Evolutionary conservation across 805 yeast species (phyloP).

Genomic region (Cyberlindnera misumaiensis): DNA sequence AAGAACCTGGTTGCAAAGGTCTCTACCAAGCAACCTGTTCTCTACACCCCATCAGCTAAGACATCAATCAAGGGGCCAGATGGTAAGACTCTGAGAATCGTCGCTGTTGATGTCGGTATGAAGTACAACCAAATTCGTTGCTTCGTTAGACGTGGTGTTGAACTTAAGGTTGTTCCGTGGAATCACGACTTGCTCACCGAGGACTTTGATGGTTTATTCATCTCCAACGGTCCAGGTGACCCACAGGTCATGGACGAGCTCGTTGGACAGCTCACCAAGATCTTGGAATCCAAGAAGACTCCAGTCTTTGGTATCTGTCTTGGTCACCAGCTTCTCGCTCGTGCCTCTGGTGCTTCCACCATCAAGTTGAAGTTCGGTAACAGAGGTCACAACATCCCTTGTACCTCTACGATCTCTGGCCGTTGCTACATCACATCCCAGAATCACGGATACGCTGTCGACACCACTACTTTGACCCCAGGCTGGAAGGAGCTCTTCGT

Average conservation of each 20-base stretch:
- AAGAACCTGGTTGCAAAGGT: constrained; percentile 90
- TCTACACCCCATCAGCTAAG: constrained; percentile 63
- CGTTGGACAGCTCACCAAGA: constrained; percentile 51
- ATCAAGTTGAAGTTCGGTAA: constrained; percentile 93
- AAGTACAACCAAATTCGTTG: constrained; percentile 97
- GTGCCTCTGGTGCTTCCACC: constrained; percentile 94
- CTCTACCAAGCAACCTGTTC: constrained; percentile 66
- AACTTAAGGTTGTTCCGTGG: constrained; percentile 93
- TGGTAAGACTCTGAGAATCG: constrained; percentile 74
- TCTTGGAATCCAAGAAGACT: constrained; percentile 58
- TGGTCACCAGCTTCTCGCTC: constrained; percentile 94
- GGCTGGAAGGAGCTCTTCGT: constrained; percentile 95
- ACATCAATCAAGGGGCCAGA: constrained; percentile 51
- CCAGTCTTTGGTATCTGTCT: constrained; percentile 97
- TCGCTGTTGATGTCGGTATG: constrained; percentile 97
- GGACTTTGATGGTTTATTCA: constrained; percentile 88
- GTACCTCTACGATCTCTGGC: constrained; percentile 83
- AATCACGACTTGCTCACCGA: constrained; percentile 77
- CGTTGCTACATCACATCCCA: constrained; percentile 98
- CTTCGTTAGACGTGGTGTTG: constrained; percentile 93
- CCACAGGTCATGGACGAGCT: constrained; percentile 78
- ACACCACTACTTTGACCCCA: constrained; percentile 57
- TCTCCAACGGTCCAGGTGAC: constrained; percentile 99
- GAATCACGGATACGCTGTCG: constrained; percentile 98
- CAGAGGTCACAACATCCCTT: constrained; percentile 98